Base-by-base conservation (phyloP, 129 eudicot species). In the Chrysanthemum makinoi region DNA sequence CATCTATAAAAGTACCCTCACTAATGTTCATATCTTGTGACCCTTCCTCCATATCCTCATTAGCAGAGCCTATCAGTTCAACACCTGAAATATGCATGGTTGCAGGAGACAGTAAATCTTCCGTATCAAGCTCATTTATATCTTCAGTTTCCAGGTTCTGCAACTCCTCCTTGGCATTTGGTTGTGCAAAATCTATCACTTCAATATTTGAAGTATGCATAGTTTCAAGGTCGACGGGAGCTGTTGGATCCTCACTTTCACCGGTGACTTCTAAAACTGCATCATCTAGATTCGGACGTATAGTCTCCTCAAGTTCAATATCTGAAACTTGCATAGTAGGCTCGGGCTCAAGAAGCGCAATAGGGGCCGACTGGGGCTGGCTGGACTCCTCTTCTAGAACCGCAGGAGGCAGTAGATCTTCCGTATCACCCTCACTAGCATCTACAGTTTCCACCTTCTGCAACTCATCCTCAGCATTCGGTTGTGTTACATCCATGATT, bases 321-420 rank as follows among this genome's bases (percentile, higher is more conserved):
- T 64, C 75, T 71, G 33, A 58, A 62, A 62, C 72, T 62, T 69
- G 33, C 68, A 15, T 60, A 16, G 56, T 13, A 33, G 64, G n/a
- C 55, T 68, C 51, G 26, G 57, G 51, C 44, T 66, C 74, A 60
- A 68, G 62, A 67, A 75, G 51, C 26, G 57, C 79, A 60, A 67
- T 53, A 47, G 62, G 68, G 53, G 33, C 28, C 13, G 69, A 68
- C 33, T 28, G 62, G 52, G 74, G 67, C 33, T 67, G 53, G 30
- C 66, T 76, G 68, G 60, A 49, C 46, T 61, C 71, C 65, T 77
- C 67, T 77, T 77, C 70, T 58, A 77, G 47, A 50, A 20, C 18
- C 20, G 24, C n/a, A 9, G 52, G 6, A 49, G 70, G 62, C 24
- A 30, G 13, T 62, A 63, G 14, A 73, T 62, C 33, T 62, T 73